Evolutionary conservation across 768 basidiomycete species (phyloP).

Genomic region (Suillus luteus): DNA sequence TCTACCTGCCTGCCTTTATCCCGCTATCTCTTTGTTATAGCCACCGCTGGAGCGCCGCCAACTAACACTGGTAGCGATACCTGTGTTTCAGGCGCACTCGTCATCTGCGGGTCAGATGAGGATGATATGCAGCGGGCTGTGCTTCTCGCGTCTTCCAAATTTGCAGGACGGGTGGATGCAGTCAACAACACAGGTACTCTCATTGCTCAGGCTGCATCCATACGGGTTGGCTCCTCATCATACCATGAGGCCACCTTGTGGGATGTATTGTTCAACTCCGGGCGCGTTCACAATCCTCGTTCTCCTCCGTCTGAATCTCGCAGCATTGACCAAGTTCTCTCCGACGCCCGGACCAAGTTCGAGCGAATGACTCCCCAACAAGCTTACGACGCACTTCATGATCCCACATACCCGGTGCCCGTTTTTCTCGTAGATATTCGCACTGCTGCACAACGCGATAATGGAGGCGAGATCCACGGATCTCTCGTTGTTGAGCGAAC

Average conservation of each 20-base stretch:
- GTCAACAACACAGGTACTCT: constrained; percentile 36
- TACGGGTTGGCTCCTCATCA: constrained; percentile 48
- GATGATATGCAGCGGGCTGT: constrained; percentile 67
- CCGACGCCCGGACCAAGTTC: constrained; percentile 58
- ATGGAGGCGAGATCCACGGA: constrained; percentile 61
- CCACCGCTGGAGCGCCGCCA: constrained; percentile 43
- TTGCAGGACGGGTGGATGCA: constrained; percentile 57
- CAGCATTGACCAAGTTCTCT: constrained; percentile 58
- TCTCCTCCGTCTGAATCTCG: constrained; percentile 65
- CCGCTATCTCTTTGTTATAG: constrained; percentile 56
- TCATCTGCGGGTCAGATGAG: constrained; percentile 58
- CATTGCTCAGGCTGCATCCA: constrained; percentile 41
- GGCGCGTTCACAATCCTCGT: constrained; percentile 58
- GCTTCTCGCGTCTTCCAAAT: constrained; percentile 65
- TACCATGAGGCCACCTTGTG: constrained; percentile 69
- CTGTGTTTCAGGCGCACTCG: constrained; percentile 43
- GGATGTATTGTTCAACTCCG: constrained; percentile 67
- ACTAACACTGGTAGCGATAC: constrained; percentile 16
- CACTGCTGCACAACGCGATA: constrained; percentile 57
- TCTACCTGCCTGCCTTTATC: constrained; percentile 41
- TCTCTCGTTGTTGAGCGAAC: constrained; percentile 75
- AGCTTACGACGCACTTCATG: constrained; percentile 62
- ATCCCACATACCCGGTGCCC: constrained; percentile 54
- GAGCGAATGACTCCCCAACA: constrained; percentile 61
- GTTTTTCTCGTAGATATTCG: constrained; percentile 81